phyloP scores from a whole-genome alignment of 2,329 filamentous ascomycete genomes.

The Alternaria sp. region DNA sequence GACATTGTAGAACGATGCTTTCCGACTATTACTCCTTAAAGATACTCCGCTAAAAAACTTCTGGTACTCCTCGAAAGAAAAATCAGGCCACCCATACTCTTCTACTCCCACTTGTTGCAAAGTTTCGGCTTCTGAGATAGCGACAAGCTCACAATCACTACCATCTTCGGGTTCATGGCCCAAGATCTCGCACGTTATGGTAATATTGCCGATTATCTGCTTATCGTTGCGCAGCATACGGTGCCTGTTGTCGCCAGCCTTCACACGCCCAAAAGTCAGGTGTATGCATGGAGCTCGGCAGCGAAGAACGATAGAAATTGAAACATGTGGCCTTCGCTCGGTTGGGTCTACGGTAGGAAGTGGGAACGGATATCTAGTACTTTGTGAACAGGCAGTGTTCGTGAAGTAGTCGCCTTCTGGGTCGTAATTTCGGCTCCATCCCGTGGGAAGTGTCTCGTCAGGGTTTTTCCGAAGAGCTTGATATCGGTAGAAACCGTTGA shows the following conservation, averaged over 20 bases:
- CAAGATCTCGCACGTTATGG: neutral
- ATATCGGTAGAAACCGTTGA: neutral
- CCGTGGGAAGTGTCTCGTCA: neutral
- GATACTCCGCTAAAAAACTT: too few species aligned
- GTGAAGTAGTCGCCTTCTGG: neutral
- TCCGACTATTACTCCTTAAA: neutral
- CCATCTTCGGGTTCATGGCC: neutral
- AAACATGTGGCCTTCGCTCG: neutral
- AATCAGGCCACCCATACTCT: neutral
- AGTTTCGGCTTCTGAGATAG: neutral
- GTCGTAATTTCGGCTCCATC: neutral
- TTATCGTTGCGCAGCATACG: neutral
- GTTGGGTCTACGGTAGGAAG: neutral
- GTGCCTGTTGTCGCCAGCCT: neutral
- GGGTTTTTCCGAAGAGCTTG: neutral
- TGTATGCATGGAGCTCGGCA: neutral
- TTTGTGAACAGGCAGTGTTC: neutral
- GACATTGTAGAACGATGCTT: neutral
- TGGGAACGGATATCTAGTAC: neutral
- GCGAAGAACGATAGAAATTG: neutral
- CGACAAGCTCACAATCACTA: neutral
- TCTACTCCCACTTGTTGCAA: neutral
- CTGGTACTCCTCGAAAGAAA: neutral
- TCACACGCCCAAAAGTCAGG: neutral
- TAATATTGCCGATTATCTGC: neutral